Conservation (phyloP, 2,329 filamentous ascomycete species). For the Xylaria sp. region DNA sequence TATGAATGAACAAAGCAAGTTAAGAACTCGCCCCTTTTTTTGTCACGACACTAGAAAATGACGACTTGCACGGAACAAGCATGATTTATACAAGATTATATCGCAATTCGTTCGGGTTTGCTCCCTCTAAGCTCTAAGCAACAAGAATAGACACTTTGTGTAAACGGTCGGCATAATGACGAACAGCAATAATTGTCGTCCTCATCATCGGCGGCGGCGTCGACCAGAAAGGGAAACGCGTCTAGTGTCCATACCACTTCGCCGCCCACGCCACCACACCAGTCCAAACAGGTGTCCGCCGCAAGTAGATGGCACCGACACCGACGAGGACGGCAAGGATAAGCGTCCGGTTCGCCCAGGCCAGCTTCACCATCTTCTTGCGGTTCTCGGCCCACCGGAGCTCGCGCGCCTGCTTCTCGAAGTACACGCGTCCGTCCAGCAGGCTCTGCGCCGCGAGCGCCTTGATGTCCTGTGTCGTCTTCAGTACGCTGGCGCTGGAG, state of each 20-base stretch:
- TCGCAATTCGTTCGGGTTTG: no score
- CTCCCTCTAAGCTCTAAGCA: no score
- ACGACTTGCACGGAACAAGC: no score
- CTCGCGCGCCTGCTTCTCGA: constrained; percentile 66
- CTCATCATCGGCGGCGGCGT: no score
- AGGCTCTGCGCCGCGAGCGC: constrained; percentile 51
- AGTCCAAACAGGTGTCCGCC: constrained; percentile 40
- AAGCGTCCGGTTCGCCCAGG: constrained; percentile 62
- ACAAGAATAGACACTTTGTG: no score
- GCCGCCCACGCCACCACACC: constrained; percentile 23
- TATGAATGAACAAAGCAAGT: no score
- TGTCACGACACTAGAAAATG: no score
- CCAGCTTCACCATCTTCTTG: constrained; percentile 43
- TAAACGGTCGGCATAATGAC: no score
- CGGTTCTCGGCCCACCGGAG: constrained; percentile 60
- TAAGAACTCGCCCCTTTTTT: no score
- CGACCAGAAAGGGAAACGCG: no score
- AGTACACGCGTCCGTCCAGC: constrained; percentile 60
- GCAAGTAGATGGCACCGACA: constrained; percentile 61
- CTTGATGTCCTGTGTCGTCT: constrained; percentile 61
- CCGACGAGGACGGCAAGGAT: constrained; percentile 63
- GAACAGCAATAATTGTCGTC: no score
- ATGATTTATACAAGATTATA: no score
- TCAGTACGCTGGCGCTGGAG: constrained; percentile 73
- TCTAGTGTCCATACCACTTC: not conserved